Evolutionary conservation across 352 stramenopile species (phyloP), one percentile per base, ranked within the genome.

Genomic region (Globisporangium echinulatum): DNA sequence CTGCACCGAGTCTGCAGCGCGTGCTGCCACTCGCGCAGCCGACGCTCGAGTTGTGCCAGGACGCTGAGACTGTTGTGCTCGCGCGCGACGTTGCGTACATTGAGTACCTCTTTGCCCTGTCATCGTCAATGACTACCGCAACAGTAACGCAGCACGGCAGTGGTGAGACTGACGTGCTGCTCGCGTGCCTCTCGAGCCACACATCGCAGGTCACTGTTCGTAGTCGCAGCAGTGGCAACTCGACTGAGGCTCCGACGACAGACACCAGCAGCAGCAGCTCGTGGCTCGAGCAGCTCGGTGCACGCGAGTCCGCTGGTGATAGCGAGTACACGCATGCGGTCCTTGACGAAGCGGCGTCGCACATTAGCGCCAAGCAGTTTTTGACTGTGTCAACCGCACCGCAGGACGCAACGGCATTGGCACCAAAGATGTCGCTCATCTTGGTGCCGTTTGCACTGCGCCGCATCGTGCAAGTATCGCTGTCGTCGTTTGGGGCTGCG

Each of bases 31-130:
- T 51, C 15, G 57, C 57, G 15, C 63, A 66, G 1, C 79, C 80
- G 49, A 88, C 80, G 15, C 74, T 85, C 39, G 64, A 72, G 37
- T 50, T 92, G 37, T 92, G 81, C 46, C 77, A 90, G 51, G 67
- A 72, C 33, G 72, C 75, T 3, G 77, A 88, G 33, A 70, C 14
- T 2, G 74, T 85, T 48, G 66, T 77, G 52, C 36, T 90, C 7
- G 72, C 82, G 49, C 77, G 79, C 39, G 80, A 92, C 46, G 61
- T 86, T 39, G 69, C 67, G 3, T 89, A 87, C 46, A 56, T 86
- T 11, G 83, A 92, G 59, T 74, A 88, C 39, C 63, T 90, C 7
- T 54, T 90, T 10, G 63, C 60, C 0, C 49, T 49, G 1, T 68
- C 64, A 4, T 56, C 56, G 9, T 49, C 64, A 7, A 14, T 54